Percentiles rank a stretch among this genome's conserved stretches.
phyloP scores from a whole-genome alignment of 345 rosid genomes.

The Populus davidiana region DNA sequence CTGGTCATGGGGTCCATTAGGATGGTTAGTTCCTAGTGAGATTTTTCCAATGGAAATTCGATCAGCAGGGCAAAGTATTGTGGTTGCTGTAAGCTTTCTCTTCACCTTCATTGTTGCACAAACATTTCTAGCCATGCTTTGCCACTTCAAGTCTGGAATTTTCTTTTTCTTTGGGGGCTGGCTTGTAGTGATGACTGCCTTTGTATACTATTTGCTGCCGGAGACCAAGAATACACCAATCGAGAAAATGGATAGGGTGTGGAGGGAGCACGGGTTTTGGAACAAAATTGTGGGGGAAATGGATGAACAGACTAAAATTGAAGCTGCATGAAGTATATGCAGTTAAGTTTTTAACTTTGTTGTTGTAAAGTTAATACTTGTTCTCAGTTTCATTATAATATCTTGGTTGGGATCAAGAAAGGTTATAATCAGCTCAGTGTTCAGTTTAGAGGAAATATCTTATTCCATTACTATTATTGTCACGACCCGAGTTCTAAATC shows the following conservation, averaged over 20 bases:
- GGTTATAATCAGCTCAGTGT: no score
- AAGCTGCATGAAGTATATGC: constrained; percentile 1
- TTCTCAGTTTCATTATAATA: no score
- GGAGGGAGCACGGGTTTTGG: constrained; percentile 59
- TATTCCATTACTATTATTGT: no score
- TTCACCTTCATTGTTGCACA: constrained; percentile 60
- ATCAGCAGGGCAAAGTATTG: constrained; percentile 56
- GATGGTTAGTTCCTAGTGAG: constrained; percentile 74
- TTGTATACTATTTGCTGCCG: constrained; percentile 46
- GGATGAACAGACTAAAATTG: constrained; percentile 20
- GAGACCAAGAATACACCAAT: constrained; percentile 63
- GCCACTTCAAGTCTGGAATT: constrained; percentile 55
- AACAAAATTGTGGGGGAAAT: constrained; percentile 34
- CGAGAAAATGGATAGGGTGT: constrained; percentile 54
- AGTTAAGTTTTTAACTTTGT: no score
- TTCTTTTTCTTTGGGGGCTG: constrained; percentile 59
- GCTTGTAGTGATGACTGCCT: constrained; percentile 53
- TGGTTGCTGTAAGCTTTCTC: constrained; percentile 51
- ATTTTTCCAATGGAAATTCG: constrained; percentile 57
- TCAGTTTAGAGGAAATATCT: no score
- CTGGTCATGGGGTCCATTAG: constrained; percentile 74
- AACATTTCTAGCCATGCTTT: constrained; percentile 52
- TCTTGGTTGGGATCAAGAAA: no score
- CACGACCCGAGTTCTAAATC: accelerated
- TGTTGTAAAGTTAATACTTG: no score